phyloP scores from a whole-genome alignment of 2,329 filamentous ascomycete species.

The Calonectria naviculata region DNA sequence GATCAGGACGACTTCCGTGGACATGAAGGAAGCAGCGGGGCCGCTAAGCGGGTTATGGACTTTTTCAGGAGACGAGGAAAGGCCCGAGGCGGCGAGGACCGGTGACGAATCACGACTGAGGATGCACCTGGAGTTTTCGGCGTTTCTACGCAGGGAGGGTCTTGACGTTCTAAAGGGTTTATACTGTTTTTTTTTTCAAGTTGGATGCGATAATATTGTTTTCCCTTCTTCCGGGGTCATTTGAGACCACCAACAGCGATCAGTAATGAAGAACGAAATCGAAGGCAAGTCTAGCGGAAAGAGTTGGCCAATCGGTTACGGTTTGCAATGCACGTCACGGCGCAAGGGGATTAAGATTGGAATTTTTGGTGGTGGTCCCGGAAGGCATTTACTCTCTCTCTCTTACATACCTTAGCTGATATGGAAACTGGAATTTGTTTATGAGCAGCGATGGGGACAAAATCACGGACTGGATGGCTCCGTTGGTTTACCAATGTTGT shows the following conservation, averaged over 20 bases:
- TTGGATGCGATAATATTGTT: slow-evolving; percentile 43
- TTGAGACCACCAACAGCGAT: slow-evolving; percentile 35
- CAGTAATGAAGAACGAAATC: slow-evolving; percentile 42
- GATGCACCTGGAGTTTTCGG: slow-evolving; percentile 37
- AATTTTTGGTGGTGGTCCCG: slow-evolving; percentile 35
- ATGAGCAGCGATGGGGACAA: slow-evolving; percentile 25
- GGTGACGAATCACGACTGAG: slow-evolving; percentile 48
- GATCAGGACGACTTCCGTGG: slow-evolving; percentile 76
- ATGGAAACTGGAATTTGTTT: slow-evolving; percentile 36
- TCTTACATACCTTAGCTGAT: slow-evolving; percentile 38
- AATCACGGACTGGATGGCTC: slow-evolving; percentile 34
- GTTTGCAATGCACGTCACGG: slow-evolving; percentile 34
- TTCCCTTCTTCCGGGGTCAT: slow-evolving; percentile 36
- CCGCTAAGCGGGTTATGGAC: slow-evolving; percentile 95
- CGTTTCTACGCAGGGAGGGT: slow-evolving; percentile 34
- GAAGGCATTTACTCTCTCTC: slow-evolving; percentile 34
- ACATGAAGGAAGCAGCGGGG: slow-evolving; percentile 85
- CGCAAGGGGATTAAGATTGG: slow-evolving; percentile 41
- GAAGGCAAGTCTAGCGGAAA: slow-evolving; percentile 18
- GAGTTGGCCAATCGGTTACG: slow-evolving; percentile 8
- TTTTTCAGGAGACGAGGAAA: slow-evolving; percentile 92
- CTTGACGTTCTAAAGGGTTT: slow-evolving; percentile 34
- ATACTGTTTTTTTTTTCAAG: slow-evolving; percentile 23
- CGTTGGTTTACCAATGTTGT: slow-evolving; percentile 22
- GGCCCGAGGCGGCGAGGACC: slow-evolving; percentile 71